These are phyloP conservation scores for Saccharomyces hybrid DNA, from an alignment of 1,139 yeast species.

Conservation along the genomic window DNA sequence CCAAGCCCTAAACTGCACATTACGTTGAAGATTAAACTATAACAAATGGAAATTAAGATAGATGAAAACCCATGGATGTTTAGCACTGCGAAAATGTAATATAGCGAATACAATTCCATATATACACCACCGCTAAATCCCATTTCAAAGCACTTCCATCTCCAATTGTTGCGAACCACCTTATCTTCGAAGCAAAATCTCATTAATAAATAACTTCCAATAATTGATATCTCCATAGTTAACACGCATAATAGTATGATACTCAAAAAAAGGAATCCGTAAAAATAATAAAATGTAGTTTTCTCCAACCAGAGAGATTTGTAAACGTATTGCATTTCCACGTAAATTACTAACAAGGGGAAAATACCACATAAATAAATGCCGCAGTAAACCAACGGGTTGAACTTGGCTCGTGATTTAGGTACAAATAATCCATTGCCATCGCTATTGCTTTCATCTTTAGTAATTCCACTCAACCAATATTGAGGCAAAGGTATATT, in stretches of 20 bases:
- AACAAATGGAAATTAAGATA: slow-evolving; percentile 58
- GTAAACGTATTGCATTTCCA: slow-evolving; percentile 64
- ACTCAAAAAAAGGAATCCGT: slow-evolving; percentile 66
- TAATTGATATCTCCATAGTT: slow-evolving; percentile 65
- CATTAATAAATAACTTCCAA: slow-evolving; percentile 59
- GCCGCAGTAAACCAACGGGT: slow-evolving; percentile 6
- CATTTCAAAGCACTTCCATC: slow-evolving; percentile 71
- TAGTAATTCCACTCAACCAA: background rate
- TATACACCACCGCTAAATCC: slow-evolving; percentile 71
- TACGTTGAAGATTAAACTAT: slow-evolving; percentile 58
- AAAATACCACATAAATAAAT: slow-evolving; percentile 8
- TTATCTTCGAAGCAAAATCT: slow-evolving; percentile 24
- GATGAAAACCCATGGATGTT: slow-evolving; percentile 65
- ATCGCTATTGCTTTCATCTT: background rate
- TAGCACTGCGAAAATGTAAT: slow-evolving; percentile 52
- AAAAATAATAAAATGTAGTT: slow-evolving; percentile 70
- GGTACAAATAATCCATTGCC: background rate
- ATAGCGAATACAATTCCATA: slow-evolving; percentile 59
- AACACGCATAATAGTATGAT: slow-evolving; percentile 52
- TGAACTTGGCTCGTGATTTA: background rate
- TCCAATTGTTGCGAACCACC: slow-evolving; percentile 47
- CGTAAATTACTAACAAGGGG: slow-evolving; percentile 39
- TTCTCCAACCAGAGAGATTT: slow-evolving; percentile 76
- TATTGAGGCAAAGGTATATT: slow-evolving; percentile 8
- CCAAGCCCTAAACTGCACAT: slow-evolving; percentile 70